Evolutionary conservation across 345 rosid species (phyloP).

Genomic region (Salix purpurea): DNA sequence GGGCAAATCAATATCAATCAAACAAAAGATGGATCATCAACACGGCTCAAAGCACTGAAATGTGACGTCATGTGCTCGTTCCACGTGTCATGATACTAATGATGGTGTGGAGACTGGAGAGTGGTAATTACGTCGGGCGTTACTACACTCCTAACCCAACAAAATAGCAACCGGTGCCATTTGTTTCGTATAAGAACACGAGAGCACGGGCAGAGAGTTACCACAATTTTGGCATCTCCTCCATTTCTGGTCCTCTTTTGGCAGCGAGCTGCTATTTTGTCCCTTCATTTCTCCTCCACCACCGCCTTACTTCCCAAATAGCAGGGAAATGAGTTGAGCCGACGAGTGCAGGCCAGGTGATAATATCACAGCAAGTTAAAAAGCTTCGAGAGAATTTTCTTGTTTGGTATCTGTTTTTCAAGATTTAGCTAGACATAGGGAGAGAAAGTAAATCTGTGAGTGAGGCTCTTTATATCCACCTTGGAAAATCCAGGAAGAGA

Average conservation of each 20-base stretch:
- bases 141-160: constrained; percentile 6
- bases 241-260: not conserved
- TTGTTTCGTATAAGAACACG: not conserved
- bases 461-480: not conserved
- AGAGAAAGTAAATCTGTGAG: not conserved
- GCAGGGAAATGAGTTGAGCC: not conserved
- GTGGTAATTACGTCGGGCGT: constrained; percentile 6
- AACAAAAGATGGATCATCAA: not conserved
- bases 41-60: constrained; percentile 7
- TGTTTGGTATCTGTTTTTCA: not conserved
- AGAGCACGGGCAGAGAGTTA: not conserved
- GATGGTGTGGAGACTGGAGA: constrained; percentile 1
- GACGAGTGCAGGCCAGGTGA: not conserved
- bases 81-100: constrained; percentile 11
- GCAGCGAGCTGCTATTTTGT: not conserved
- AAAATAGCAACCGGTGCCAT: constrained; percentile 33
- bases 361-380: not conserved
- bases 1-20: not conserved
- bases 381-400: not conserved
- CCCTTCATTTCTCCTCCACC: not conserved
- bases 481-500: no score
- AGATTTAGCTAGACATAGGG: not conserved
- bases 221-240: not conserved
- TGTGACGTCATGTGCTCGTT: not conserved
- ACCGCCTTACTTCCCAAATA: not conserved